phyloP scores from a whole-genome alignment of 2,329 filamentous ascomycete species.

The Lasiodiplodia theobromae region DNA sequence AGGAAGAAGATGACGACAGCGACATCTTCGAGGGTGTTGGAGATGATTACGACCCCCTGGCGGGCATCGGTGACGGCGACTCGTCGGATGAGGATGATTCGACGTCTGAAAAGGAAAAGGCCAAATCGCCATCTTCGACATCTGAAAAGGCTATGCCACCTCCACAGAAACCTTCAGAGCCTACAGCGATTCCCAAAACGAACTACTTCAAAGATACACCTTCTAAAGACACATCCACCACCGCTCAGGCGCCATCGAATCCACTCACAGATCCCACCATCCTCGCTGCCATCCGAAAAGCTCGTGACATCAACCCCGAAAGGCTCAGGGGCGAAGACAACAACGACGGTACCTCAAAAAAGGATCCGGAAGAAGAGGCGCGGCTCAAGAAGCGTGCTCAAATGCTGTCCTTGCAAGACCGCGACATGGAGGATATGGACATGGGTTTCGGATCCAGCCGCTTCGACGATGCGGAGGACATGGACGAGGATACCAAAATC shows the following conservation, averaged over 20 bases:
- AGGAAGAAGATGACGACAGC: conserved; percentile 60
- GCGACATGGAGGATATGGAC: conserved; percentile 91
- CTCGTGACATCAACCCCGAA: conserved; percentile 71
- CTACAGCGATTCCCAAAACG: conserved; percentile 17
- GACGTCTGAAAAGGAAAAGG: background rate
- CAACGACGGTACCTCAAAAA: conserved; percentile 50
- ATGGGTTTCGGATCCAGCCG: conserved; percentile 91
- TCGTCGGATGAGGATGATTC: conserved; percentile 49
- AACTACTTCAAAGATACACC: conserved; percentile 30
- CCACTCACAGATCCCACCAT: conserved; percentile 52
- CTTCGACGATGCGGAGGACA: conserved; percentile 86
- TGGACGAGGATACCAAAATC: conserved; percentile 67
- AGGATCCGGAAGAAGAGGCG: conserved; percentile 66
- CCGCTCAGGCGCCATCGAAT: conserved; percentile 40
- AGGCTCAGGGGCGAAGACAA: conserved; percentile 47
- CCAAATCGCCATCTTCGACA: conserved; percentile 1
- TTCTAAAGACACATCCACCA: conserved; percentile 36
- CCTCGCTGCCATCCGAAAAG: conserved; percentile 82
- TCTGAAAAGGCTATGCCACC: conserved; percentile 23
- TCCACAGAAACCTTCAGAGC: conserved; percentile 15
- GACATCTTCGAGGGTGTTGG: conserved; percentile 70
- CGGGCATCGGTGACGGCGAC: conserved; percentile 54
- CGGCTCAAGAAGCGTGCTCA: conserved; percentile 68
- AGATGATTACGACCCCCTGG: conserved; percentile 67
- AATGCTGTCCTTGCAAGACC: conserved; percentile 74